Evolutionary conservation across 139 green algal genomes (phyloP).

Genomic region (Pseudopediastrum boryanum): DNA sequence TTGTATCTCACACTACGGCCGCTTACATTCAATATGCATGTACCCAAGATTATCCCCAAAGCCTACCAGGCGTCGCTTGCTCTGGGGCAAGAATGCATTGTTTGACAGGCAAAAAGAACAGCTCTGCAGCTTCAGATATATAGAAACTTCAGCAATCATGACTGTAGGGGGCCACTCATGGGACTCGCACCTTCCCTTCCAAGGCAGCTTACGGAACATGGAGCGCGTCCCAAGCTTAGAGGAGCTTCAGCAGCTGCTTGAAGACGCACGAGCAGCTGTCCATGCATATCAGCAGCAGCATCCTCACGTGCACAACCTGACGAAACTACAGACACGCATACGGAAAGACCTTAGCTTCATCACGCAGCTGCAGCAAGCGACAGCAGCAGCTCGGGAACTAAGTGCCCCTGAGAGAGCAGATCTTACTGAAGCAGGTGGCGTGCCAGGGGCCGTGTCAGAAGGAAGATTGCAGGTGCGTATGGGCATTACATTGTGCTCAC

Average conservation of each 20-base stretch:
- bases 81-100: not conserved
- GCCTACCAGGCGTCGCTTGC: not conserved
- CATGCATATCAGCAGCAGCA: conserved; percentile 9
- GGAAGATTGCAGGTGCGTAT: conserved; percentile 16
- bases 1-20: not conserved
- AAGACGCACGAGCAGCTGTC: not conserved
- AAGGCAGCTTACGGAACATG: conserved; percentile 16
- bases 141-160: too few relatives aligned
- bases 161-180: not conserved
- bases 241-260: conserved; percentile 4
- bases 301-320: conserved; percentile 8
- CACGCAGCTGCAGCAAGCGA: not conserved
- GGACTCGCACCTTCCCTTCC: not conserved
- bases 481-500: not conserved
- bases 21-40: not conserved
- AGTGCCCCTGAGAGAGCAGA: conserved; percentile 11
- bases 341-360: conserved; percentile 2
- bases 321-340: conserved; percentile 12
- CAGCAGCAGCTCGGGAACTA: conserved; percentile 10
- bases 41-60: not conserved
- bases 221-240: not conserved
- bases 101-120: not conserved
- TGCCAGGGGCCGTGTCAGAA: conserved; percentile 1
- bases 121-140: not conserved
- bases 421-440: not conserved